Evolutionary conservation across 306 rosid genomes (phyloP), one percentile per base, ranked within the genome.

Genomic region (Biancaea sappan): DNA sequence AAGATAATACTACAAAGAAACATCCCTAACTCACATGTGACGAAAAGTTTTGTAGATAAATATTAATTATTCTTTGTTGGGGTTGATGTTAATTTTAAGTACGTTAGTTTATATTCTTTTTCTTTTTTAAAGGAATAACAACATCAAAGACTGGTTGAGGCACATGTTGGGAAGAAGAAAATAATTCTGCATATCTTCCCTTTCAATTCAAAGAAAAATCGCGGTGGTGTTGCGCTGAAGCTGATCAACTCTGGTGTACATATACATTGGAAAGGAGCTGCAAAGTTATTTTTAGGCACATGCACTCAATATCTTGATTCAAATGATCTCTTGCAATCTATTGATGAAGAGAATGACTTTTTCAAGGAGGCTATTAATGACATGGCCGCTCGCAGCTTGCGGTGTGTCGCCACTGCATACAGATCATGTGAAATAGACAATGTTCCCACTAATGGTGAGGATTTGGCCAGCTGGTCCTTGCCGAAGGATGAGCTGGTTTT

Each of bases 181-280:
- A n/a, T n/a, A n/a, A n/a, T n/a, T n/a, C n/a, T n/a, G n/a, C n/a
- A n/a, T n/a, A n/a, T n/a, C n/a, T n/a, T n/a, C n/a, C n/a, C n/a
- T n/a, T n/a, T n/a, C n/a, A n/a, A n/a, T n/a, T n/a, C n/a, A n/a
- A n/a, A n/a, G n/a, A n/a, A n/a, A n/a, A n/a, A n/a, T n/a, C n/a
- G n/a, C n/a, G n/a, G n/a, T n/a, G n/a, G n/a, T n/a, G n/a, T n/a
- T n/a, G n/a, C n/a, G n/a, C n/a, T n/a, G n/a, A n/a, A n/a, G 79
- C 84, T 92, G 99, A 77, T 4, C 66, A 85, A 87, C 74, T 84
- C 92, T 67, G 69, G 71, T 83, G 93, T 88, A 70, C 90, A 90
- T 77, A 83, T 94, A 77, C 96, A 94, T 67, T 94, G 99, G 99
- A 94, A 94, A 80, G 99, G 99, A 73, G 99, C 99, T 41, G 99